phyloP scores from a whole-genome alignment of 306 rosid genomes.

The Malus domestica region DNA sequence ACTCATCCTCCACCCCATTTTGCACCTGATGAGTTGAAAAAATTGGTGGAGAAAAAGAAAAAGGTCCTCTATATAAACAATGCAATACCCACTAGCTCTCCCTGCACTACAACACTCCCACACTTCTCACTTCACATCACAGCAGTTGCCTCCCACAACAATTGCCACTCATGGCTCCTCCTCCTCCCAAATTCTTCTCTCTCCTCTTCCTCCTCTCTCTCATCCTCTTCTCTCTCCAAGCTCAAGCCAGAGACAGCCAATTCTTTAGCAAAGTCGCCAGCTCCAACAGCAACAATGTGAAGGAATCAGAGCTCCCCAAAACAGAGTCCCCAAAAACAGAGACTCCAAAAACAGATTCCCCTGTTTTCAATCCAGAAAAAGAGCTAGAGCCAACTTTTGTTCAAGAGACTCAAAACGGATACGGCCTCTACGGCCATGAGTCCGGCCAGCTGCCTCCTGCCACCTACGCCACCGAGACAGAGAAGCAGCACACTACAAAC shows the following conservation, averaged over 20 bases:
- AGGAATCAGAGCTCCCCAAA: conserved; percentile 25
- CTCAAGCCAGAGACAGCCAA: conserved; percentile 59
- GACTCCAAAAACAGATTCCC: conserved; percentile 12
- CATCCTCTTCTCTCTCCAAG: conserved; percentile 41
- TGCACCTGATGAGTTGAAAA: conserved; percentile 50
- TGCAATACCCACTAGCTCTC: conserved; percentile 2
- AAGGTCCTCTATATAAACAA: conserved; percentile 38
- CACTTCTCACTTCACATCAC: background rate
- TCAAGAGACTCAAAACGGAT: conserved; percentile 53
- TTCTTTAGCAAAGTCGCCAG: conserved; percentile 80
- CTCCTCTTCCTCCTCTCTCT: conserved; percentile 39
- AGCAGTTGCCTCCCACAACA: background rate
- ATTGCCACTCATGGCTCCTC: conserved; percentile 46
- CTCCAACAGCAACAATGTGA: conserved; percentile 17
- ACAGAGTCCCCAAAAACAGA: too few relatives aligned
- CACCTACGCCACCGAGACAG: conserved; percentile 25
- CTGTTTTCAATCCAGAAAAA: conserved; percentile 12
- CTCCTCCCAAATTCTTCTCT: conserved; percentile 19
- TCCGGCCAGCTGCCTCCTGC: conserved; percentile 41
- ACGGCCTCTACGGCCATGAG: conserved; percentile 88
- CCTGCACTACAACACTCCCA: background rate
- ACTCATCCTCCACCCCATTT: conserved; percentile 27
- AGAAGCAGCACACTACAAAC: conserved; percentile 14
- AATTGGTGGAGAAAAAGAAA: conserved; percentile 1
- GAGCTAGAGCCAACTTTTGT: conserved; percentile 51